Percentiles rank a stretch among this genome's conserved stretches.
phyloP scores from a whole-genome alignment of 805 yeast species.

The Candida adriatica region DNA sequence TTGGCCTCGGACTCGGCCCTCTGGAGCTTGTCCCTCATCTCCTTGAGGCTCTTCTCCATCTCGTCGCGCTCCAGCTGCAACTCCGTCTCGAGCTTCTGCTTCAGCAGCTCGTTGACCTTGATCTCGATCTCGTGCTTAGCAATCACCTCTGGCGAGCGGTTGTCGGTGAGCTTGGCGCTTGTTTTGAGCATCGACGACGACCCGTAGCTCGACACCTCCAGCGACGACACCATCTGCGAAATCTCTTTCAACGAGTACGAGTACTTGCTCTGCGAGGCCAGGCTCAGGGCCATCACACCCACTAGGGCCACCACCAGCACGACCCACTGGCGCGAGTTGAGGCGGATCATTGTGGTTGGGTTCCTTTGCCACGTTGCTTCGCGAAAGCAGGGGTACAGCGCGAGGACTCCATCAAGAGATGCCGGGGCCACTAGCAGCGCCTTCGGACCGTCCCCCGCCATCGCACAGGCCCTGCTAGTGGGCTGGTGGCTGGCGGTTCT shows the following conservation, averaged over 20 bases:
- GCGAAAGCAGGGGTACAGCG: too few species aligned
- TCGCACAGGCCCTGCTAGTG: too few species aligned
- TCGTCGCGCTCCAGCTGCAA: conserved; percentile 8
- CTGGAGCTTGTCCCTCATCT: conserved; percentile 1
- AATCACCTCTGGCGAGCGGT: conserved; percentile 11
- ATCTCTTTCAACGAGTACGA: conserved; percentile 8
- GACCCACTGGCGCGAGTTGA: conserved; percentile 9
- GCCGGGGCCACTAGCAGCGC: too few species aligned
- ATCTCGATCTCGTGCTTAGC: conserved; percentile 14
- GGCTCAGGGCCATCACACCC: conserved; percentile 2
- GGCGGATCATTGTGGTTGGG: conserved; percentile 4
- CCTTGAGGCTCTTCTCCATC: conserved; percentile 3
- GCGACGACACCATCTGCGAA: conserved; percentile 5
- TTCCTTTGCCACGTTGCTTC: too few species aligned
- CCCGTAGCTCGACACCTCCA: conserved; percentile 4
- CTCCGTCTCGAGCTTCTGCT: conserved; percentile 14
- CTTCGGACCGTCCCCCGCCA: too few species aligned
- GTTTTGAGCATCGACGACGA: conserved; percentile 1
- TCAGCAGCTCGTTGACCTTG: conserved; percentile 15
- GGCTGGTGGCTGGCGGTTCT: too few species aligned
- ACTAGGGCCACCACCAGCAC: conserved; percentile 4
- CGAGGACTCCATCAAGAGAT: too few species aligned
- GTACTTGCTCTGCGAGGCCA: conserved; percentile 3
- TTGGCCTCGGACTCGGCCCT: conserved; percentile 1
- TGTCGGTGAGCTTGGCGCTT: conserved; percentile 7